Evolutionary conservation across 108 stramenopile species (phyloP), one percentile per base, ranked within the genome.

Genomic region (Skeletonema marinoi): DNA sequence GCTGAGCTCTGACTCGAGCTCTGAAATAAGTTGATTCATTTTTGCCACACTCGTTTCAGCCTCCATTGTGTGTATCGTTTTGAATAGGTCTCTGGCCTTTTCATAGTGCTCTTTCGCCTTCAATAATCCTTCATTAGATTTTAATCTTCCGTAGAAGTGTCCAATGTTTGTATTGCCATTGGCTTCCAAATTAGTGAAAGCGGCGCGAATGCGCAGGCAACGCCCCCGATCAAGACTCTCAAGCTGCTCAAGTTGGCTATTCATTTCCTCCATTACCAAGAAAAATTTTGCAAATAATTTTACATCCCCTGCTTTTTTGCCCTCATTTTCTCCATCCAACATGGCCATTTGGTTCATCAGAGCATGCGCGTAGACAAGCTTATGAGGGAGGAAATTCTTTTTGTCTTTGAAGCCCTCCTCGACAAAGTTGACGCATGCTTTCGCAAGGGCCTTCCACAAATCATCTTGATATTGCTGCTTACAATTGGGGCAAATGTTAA

Each of bases 91-190:
- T 3, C 69, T 44, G 11, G 25, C 32, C 48, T 51, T 70, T 30
- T 70, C 69, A n/a, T 33, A 58, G n/a, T 56, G 54, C 59, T 59
- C 30, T 25, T 50, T 59, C 3, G 69, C 50, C 42, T 19, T 35
- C 6, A 32, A 0, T 4, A 0, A 0, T 2, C 69, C 33, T 12
- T 56, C 31, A 32, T 70, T 6, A 29, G 51, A 33, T 29, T 32
- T 51, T 31, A 17, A 0, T 0, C 4, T 12, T 1, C 5, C 4
- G n/a, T 62, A 16, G 16, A 62, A 36, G 12, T 6, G 2, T 14
- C 61, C 36, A 62, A 62, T 32, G 1, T 2, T 16, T 14, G 14
- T 14, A 17, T 36, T n/a, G 13, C 17, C 48, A 17, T 0, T 16
- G 17, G 48, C 48, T 50, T 50, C 48, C 4, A 12, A 0, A 17